Evolutionary conservation across 495 filamentous ascomycete genomes (phyloP).

Genomic region (Lasiosphaeris hirsuta): DNA sequence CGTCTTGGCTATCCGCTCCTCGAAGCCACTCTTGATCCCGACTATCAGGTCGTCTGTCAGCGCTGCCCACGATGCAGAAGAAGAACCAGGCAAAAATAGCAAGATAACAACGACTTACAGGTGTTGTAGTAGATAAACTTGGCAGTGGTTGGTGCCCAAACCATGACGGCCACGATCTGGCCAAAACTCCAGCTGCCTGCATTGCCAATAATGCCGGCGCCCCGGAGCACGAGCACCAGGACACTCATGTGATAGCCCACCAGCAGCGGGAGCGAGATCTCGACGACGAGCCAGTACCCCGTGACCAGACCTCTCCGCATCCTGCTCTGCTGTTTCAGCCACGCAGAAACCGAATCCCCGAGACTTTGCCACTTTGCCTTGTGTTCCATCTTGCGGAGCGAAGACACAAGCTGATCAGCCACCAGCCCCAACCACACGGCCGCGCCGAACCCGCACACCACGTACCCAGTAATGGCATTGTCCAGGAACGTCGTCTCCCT

Average conservation of each 20-base stretch:
- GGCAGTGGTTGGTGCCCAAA: slow-evolving; percentile 23
- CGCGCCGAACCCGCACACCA: not conserved
- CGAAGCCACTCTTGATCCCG: slow-evolving; percentile 1
- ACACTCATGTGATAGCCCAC: not conserved
- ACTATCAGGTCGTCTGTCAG: not conserved
- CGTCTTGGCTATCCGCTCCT: slow-evolving; percentile 4
- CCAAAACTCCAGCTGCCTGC: slow-evolving; percentile 21
- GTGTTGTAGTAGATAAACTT: slow-evolving; percentile 20
- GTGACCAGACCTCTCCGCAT: not conserved
- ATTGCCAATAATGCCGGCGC: not conserved
- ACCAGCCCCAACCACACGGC: not conserved
- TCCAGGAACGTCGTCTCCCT: slow-evolving; percentile 1
- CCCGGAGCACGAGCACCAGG: slow-evolving; percentile 4
- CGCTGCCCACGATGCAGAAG: not conserved
- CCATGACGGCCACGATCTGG: slow-evolving; percentile 24
- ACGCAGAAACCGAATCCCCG: not conserved
- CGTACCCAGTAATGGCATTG: not conserved
- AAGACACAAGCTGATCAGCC: not conserved
- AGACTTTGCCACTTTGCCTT: not conserved
- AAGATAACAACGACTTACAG: slow-evolving; percentile 12
- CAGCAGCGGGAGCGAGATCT: not conserved
- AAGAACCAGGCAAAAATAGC: not conserved
- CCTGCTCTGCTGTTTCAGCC: not conserved
- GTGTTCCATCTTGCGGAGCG: not conserved
- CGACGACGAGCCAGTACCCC: not conserved